Evolutionary conservation across 2,329 filamentous ascomycete genomes (phyloP), one percentile per base, ranked within the genome.

Genomic region (Graphilbum fragrans): DNA sequence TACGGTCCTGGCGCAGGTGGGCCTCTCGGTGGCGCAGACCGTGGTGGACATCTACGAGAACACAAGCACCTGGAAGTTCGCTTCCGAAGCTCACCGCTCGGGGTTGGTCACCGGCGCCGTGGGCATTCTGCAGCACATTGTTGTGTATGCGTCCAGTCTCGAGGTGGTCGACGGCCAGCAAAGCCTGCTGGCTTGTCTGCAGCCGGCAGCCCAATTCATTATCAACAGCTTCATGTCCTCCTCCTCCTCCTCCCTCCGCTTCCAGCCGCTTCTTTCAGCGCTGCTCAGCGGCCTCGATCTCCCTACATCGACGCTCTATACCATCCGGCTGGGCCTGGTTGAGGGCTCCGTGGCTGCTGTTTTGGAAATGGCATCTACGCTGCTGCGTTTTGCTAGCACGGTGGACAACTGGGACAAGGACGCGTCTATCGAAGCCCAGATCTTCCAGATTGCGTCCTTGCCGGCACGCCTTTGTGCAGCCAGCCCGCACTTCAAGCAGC

Each of bases 41-140:
- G 70, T 86, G 48, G 72, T 93, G 20, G 87, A 94, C 53, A 74
- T 93, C 7, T 82, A 93, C 50, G 87, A 94, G 61, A 92, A 82
- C 58, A 84, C 82, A 31, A 75, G 78, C 23, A 86, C 80, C 5
- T 98, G 90, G 92, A 81, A 80, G 50, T 95, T 93, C 56, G 69
- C 74, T 7, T 70, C 73, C 2, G 69, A 77, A 11, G 66, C 78
- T 21, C 80, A 88, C 49, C 77, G 81, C 35, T 74, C 78, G 39
- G 67, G 78, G 42, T 72, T 95, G 38, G 74, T 85, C 44, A 69
- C 71, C 17, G 69, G 70, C 34, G 75, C 94, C 21, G 71, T 85
- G 21, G 70, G 70, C 5, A 72, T 81, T 14, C 80, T 95, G 54
- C 72, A 82, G 48, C 79, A 75, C 36, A 69, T 94, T 23, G 62